phyloP scores from a whole-genome alignment of 495 filamentous ascomycete species.

The Xylaria bambusicola region DNA sequence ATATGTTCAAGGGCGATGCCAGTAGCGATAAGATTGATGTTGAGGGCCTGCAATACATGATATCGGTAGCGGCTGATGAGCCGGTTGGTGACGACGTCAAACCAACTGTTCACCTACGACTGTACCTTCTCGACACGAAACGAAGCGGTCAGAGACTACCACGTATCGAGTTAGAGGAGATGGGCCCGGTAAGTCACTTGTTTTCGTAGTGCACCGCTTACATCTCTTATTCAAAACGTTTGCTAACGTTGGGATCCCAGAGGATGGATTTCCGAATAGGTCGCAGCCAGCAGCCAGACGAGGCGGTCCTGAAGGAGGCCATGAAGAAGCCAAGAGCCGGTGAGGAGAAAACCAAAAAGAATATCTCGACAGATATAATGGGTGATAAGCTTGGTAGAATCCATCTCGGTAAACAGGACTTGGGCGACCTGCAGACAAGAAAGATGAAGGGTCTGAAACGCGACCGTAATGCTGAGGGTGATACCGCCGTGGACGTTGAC shows the following conservation, averaged over 20 bases:
- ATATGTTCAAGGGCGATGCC: constrained; percentile 74
- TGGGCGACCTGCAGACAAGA: constrained; percentile 83
- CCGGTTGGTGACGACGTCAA: constrained; percentile 50
- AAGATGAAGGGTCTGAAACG: constrained; percentile 99
- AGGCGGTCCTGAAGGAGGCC: constrained; percentile 81
- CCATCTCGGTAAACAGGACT: constrained; percentile 88
- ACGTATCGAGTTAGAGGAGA: constrained; percentile 89
- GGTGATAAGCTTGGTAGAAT: constrained; percentile 96
- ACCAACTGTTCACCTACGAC: constrained; percentile 76
- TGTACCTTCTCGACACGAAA: constrained; percentile 82
- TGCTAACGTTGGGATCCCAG: constrained; percentile 9
- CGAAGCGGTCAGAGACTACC: constrained; percentile 83
- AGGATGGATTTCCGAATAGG: constrained; percentile 90
- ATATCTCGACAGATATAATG: constrained; percentile 83
- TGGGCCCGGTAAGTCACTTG: constrained; percentile 63
- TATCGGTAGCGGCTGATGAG: constrained; percentile 80
- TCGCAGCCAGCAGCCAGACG: constrained; percentile 73
- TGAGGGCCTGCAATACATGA: constrained; percentile 86
- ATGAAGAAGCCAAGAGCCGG: constrained; percentile 76
- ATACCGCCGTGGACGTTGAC: constrained; percentile 30
- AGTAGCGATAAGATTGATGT: constrained; percentile 80
- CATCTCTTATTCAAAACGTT: not conserved
- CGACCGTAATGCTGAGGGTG: constrained; percentile 56
- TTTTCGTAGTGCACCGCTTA: not conserved
- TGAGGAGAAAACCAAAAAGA: constrained; percentile 90